A percentile compares a stretch with the other conserved stretches of the same genome.
Evolutionary conservation across 192 early-diverging fungal genomes (phyloP).

Genomic region (Rhizoclosmatium globosum): DNA sequence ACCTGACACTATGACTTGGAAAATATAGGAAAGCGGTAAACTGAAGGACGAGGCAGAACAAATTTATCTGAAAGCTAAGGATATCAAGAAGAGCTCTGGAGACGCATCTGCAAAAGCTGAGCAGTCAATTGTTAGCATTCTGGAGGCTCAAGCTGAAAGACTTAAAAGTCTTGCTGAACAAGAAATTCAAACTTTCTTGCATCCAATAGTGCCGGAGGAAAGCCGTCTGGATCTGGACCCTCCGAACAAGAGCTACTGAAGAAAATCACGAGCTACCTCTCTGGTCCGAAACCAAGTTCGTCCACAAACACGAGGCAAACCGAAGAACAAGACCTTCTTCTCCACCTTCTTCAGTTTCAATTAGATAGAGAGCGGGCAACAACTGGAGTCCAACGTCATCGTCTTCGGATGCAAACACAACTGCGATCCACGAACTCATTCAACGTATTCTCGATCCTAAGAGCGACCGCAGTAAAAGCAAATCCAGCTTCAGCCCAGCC

Average conservation of each 20-base stretch:
- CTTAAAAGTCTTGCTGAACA: background rate
- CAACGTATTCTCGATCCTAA: background rate
- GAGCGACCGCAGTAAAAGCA: background rate
- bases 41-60: slow-evolving; percentile 3
- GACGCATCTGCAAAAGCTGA: background rate
- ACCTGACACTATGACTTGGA: background rate
- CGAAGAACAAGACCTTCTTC: background rate
- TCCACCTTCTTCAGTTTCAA: background rate
- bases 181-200: background rate
- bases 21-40: slow-evolving; percentile 15
- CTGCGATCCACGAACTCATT: background rate
- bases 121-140: background rate
- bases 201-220: background rate
- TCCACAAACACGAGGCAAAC: background rate
- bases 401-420: background rate
- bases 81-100: background rate
- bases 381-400: background rate
- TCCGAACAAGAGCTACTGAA: background rate
- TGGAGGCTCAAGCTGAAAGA: background rate
- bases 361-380: background rate
- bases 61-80: slow-evolving; percentile 1
- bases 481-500: background rate
- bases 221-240: background rate
- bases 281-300: background rate
- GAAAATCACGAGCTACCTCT: background rate